A percentile compares a stretch with the other conserved stretches of the same genome.
Conservation (phyloP, 2,329 filamentous ascomycete genomes). For the Talaromyces sp. region DNA sequence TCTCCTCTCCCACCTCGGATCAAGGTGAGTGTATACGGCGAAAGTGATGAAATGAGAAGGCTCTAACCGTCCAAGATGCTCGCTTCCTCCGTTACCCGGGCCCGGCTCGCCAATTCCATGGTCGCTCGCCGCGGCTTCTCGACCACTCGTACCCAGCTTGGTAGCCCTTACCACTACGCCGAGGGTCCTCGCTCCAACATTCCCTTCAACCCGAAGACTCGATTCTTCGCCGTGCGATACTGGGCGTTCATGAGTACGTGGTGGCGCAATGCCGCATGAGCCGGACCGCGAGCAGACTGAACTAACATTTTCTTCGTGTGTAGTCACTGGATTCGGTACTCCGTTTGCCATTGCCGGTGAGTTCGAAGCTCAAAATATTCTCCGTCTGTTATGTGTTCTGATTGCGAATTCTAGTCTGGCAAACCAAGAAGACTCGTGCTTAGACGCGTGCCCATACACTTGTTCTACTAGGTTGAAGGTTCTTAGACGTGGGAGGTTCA, state of each 20-base stretch:
- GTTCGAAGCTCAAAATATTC: slow-evolving; percentile 18
- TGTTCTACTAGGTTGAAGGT: slow-evolving; percentile 2
- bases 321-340: slow-evolving; percentile 53
- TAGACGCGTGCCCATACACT: slow-evolving; percentile 6
- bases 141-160: slow-evolving; percentile 76
- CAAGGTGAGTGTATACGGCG: slow-evolving; percentile 24
- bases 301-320: slow-evolving; percentile 13
- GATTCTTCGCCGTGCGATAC: slow-evolving; percentile 77
- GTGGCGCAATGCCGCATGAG: slow-evolving; percentile 13
- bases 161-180: slow-evolving; percentile 95
- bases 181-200: slow-evolving; percentile 93
- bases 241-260: slow-evolving; percentile 69
- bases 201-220: slow-evolving; percentile 92
- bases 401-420: slow-evolving; percentile 51
- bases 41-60: slow-evolving; percentile 32
- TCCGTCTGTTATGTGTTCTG: slow-evolving; percentile 8
- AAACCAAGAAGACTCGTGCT: slow-evolving; percentile 57
- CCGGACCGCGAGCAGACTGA: slow-evolving; percentile 18
- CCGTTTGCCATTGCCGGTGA: slow-evolving; percentile 61
- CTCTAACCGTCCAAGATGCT: slow-evolving; percentile 63
- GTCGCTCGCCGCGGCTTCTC: slow-evolving; percentile 91
- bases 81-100: slow-evolving; percentile 59
- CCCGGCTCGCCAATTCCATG: slow-evolving; percentile 56
- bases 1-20: slow-evolving; percentile 4
- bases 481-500: slow-evolving; percentile 3